Conservation (phyloP, 2,329 filamentous ascomycete genomes). For the Beauveria brongniartii region DNA sequence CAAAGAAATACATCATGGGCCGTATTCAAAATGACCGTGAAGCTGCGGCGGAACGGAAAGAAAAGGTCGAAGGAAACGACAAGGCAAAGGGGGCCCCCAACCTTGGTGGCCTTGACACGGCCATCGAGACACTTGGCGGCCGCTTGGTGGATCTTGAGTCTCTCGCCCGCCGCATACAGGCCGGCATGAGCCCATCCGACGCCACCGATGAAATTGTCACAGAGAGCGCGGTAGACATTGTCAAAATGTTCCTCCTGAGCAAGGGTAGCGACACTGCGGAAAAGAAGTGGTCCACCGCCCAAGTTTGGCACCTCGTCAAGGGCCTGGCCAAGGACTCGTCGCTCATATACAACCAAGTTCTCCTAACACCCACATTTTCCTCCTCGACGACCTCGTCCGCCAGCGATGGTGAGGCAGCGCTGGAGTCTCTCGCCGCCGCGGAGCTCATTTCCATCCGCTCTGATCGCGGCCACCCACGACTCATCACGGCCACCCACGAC, state of each 20-base stretch:
- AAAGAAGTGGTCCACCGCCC: conserved; percentile 69
- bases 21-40: conserved; percentile 54
- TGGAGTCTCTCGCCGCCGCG: conserved; percentile 73
- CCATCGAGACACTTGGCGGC: conserved; percentile 76
- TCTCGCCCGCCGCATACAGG: conserved; percentile 79
- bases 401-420: conserved; percentile 60
- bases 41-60: conserved; percentile 22
- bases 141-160: conserved; percentile 94
- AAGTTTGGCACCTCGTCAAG: conserved; percentile 86
- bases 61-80: conserved; percentile 20
- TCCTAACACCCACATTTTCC: conserved; percentile 70
- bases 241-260: conserved; percentile 84
- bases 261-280: conserved; percentile 37
- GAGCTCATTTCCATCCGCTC: conserved; percentile 76
- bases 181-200: conserved; percentile 71
- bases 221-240: conserved; percentile 79
- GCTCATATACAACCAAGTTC: conserved; percentile 77
- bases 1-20: conserved; percentile 81
- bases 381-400: conserved; percentile 39
- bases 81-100: conserved; percentile 29
- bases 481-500: conserved; percentile 68
- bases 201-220: conserved; percentile 85
- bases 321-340: conserved; percentile 59
- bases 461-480: conserved; percentile 66
- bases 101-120: conserved; percentile 66